These are phyloP conservation scores for Vicia faba DNA, from an alignment of 306 rosid species.

Conservation along the genomic window DNA sequence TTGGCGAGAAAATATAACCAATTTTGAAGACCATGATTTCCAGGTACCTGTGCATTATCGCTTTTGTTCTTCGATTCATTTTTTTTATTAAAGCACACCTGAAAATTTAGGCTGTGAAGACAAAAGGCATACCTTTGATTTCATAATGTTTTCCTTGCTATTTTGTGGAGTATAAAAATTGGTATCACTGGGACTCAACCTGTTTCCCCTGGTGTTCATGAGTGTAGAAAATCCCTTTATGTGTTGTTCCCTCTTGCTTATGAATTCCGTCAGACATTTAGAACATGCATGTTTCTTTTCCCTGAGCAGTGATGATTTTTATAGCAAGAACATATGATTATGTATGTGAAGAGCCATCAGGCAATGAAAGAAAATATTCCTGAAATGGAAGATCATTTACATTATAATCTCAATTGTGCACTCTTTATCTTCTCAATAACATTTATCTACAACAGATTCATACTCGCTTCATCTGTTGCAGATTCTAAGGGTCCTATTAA, in stretches of 20 bases:
- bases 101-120: too few relatives aligned
- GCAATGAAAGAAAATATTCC: background rate
- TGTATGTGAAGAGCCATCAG: slow-evolving; percentile 18
- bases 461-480: slow-evolving; percentile 46
- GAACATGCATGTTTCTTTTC: background rate
- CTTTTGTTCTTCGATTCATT: background rate
- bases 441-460: slow-evolving; percentile 29
- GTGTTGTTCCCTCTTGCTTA: slow-evolving; percentile 1
- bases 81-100: too few relatives aligned
- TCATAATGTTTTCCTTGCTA: slow-evolving; percentile 3
- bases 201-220: slow-evolving; percentile 7
- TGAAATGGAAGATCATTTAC: background rate
- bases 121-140: slow-evolving; percentile 8
- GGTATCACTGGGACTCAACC: background rate
- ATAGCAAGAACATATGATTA: slow-evolving; percentile 6
- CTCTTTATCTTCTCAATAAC: background rate
- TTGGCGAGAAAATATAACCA: slow-evolving; percentile 88
- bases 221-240: background rate
- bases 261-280: slow-evolving; percentile 4
- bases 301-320: background rate
- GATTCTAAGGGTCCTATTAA: slow-evolving; percentile 86
- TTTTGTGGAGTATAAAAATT: background rate
- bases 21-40: slow-evolving; percentile 92
- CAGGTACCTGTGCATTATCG: slow-evolving; percentile 59
- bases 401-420: slow-evolving; percentile 7